These are phyloP conservation scores for Ascochyta clinopodiicola DNA, from an alignment of 2,329 filamentous ascomycete genomes.

Conservation along the genomic window DNA sequence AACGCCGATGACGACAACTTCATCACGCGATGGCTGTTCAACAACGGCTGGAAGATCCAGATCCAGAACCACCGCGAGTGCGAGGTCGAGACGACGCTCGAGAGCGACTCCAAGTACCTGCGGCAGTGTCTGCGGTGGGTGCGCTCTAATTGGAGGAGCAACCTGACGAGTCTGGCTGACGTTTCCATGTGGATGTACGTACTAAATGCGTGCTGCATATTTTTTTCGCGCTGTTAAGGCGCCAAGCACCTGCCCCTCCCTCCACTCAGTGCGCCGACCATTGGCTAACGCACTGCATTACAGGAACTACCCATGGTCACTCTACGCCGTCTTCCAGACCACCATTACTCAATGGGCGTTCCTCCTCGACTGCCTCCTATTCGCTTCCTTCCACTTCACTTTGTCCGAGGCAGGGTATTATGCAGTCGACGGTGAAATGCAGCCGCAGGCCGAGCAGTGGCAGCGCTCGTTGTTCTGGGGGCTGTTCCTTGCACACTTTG, in stretches of 20 bases:
- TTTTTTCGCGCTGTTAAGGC: slow-evolving; percentile 30
- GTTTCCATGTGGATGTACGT: slow-evolving; percentile 85
- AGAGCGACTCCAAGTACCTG: slow-evolving; percentile 86
- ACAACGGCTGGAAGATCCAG: slow-evolving; percentile 90
- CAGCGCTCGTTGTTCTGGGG: slow-evolving; percentile 39
- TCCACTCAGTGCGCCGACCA: slow-evolving; percentile 25
- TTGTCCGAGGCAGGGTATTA: slow-evolving; percentile 43
- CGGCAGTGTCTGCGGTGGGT: slow-evolving; percentile 96
- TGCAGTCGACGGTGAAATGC: slow-evolving; percentile 24
- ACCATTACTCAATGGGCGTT: slow-evolving; percentile 91
- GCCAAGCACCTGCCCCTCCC: slow-evolving; percentile 42
- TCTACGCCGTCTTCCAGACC: slow-evolving; percentile 89
- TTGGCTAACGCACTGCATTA: slow-evolving; percentile 37
- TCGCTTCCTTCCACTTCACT: slow-evolving; percentile 40
- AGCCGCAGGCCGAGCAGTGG: slow-evolving; percentile 25
- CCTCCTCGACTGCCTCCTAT: slow-evolving; percentile 67
- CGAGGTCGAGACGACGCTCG: slow-evolving; percentile 84
- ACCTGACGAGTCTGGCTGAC: slow-evolving; percentile 88
- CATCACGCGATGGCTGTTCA: slow-evolving; percentile 94
- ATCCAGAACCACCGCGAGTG: slow-evolving; percentile 93
- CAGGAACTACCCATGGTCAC: slow-evolving; percentile 91
- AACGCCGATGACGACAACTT: slow-evolving; percentile 99
- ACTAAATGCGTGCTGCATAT: slow-evolving; percentile 21
- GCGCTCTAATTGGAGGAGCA: slow-evolving; percentile 96
- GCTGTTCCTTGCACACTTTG: slow-evolving; percentile 53